Evolutionary conservation across 2,329 filamentous ascomycete species (phyloP), one percentile per base, ranked within the genome.

Genomic region (Ceratocystis huliohia): DNA sequence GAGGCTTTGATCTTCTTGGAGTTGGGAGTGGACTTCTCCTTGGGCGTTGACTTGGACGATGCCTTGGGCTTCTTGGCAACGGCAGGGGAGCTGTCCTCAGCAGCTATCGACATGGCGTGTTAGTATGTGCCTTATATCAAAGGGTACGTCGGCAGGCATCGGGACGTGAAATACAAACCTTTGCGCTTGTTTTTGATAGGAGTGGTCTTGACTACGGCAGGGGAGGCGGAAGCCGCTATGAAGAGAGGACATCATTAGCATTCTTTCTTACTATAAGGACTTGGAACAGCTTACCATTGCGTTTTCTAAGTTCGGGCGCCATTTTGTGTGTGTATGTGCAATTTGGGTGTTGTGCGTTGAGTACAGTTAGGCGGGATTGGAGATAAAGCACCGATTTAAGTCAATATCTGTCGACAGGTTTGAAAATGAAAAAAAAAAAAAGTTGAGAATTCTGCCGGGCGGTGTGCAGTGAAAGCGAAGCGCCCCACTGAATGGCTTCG

Each of bases 31-130:
- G 30, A 30, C 61, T 57, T 68, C 63, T 67, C 64, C 65, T 69
- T 73, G 48, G 77, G 75, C 28, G 76, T 71, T 15, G 71, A 67
- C 41, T 75, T 74, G 72, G 78, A 77, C 17, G 72, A 74, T 61
- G 78, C 72, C 70, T 79, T 81, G 65, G 78, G 72, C 73, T 80
- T 80, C 73, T 80, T 80, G 64, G 73, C 65, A 20, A 75, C 74
- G 65, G 78, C 74, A 57, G 77, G 77, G 5, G 77, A 78, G n/a
- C 75, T 72, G 71, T 80, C 78, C 41, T 79, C 78, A 68, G 74
- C 70, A n/a, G 78, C 78, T 78, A 66, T 33, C 30, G 28, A 66
- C 65, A 48, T 46, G 15, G n/a, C 46, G 7, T 59, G 65, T 69
- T 50, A 67, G 66, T 37, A 66, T 45, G 20, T 48, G 63, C 59